These are phyloP conservation scores for Diaporthe australafricana DNA, from an alignment of 2,329 filamentous ascomycete genomes.

Conservation along the genomic window DNA sequence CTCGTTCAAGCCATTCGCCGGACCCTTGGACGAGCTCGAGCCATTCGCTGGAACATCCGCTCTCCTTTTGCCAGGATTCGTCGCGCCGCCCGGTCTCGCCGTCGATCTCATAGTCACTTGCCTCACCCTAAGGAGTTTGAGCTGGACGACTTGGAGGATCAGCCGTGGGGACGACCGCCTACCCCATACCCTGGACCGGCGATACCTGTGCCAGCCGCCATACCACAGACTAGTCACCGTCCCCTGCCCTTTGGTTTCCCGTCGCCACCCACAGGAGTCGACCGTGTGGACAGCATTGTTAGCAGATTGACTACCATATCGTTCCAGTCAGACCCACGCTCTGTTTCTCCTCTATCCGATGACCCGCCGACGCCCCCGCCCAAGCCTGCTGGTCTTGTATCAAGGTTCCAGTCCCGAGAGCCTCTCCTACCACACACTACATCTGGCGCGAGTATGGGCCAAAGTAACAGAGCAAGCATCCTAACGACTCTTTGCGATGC, in stretches of 20 bases:
- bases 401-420: neutral
- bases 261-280: neutral
- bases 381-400: neutral
- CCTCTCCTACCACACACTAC: neutral
- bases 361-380: neutral
- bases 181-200: neutral
- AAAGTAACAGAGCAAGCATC: neutral
- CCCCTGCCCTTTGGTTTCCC: neutral
- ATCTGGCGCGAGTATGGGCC: neutral
- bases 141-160: neutral
- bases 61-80: neutral
- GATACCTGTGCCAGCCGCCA: neutral
- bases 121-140: conserved; percentile 23
- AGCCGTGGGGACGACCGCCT: neutral
- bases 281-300: neutral
- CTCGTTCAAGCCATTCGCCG: neutral
- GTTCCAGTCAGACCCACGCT: neutral
- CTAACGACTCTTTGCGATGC: conserved; percentile 20
- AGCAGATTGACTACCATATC: neutral
- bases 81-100: neutral
- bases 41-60: neutral
- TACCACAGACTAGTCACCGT: neutral
- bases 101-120: neutral
- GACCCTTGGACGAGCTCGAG: neutral
- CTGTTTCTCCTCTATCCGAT: neutral